Evolutionary conservation across 2,329 filamentous ascomycete species (phyloP).

Genomic region (Aschersonia sp.): DNA sequence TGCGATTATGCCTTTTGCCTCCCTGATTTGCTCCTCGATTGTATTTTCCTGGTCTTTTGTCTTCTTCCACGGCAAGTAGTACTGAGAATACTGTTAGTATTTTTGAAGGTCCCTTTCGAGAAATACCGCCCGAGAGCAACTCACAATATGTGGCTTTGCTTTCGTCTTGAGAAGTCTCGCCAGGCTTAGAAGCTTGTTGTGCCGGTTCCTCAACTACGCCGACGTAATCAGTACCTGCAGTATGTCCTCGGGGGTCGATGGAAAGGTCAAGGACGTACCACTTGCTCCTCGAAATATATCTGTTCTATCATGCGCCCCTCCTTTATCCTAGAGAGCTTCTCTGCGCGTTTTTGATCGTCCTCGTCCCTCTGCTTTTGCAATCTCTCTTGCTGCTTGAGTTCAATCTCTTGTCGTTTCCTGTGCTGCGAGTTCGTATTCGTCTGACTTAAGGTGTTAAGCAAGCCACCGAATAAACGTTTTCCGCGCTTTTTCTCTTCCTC

Average conservation of each 20-base stretch:
- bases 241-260: not conserved
- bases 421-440: conserved; percentile 46
- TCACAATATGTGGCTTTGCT: conserved; percentile 58
- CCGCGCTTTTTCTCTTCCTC: conserved; percentile 70
- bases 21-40: conserved; percentile 56
- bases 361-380: conserved; percentile 58
- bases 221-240: not conserved
- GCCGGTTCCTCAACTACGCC: conserved; percentile 62
- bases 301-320: conserved; percentile 53
- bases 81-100: conserved; percentile 32
- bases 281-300: conserved; percentile 58
- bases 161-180: conserved; percentile 63
- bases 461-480: conserved; percentile 70
- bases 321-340: conserved; percentile 48
- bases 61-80: conserved; percentile 73
- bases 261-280: conserved; percentile 30
- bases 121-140: conserved; percentile 12
- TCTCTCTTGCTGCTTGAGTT: conserved; percentile 66
- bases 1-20: conserved; percentile 47
- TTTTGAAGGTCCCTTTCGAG: not conserved
- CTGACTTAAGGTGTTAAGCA: conserved; percentile 67
- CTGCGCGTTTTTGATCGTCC: conserved; percentile 50
- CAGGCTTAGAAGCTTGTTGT: conserved; percentile 54
- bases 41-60: conserved; percentile 51
- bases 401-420: conserved; percentile 64